Evolutionary conservation across 371 early-diverging fungal species (phyloP).

Genomic region (Mucor piriformis): DNA sequence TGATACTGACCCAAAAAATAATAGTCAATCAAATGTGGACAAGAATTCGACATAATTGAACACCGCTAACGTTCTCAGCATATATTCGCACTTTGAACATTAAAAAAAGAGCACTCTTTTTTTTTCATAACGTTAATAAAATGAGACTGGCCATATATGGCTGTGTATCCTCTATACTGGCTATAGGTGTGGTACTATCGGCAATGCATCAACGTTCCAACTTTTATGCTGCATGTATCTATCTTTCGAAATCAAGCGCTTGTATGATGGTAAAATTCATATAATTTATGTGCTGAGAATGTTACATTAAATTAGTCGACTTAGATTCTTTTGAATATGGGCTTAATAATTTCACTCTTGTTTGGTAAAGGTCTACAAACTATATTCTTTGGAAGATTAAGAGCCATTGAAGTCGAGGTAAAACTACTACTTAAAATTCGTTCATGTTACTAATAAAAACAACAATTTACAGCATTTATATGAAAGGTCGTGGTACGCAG

Average conservation of each 20-base stretch:
- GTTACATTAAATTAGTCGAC: neutral
- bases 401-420: conserved; percentile 92
- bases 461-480: conserved; percentile 76
- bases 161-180: conserved; percentile 69
- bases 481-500: conserved; percentile 94
- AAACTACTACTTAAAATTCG: neutral
- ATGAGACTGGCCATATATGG: conserved; percentile 82
- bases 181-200: conserved; percentile 68
- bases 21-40: too few species aligned
- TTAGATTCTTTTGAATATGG: conserved; percentile 83
- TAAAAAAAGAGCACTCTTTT: too few species aligned
- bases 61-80: too few species aligned
- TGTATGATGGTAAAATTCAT: conserved; percentile 72
- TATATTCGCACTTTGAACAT: too few species aligned
- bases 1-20: too few species aligned
- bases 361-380: conserved; percentile 75
- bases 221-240: conserved; percentile 89
- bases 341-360: conserved; percentile 74
- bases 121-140: neutral
- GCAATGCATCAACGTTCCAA: conserved; percentile 79
- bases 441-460: neutral
- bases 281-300: neutral
- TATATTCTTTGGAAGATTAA: conserved; percentile 88
- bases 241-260: conserved; percentile 84
- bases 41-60: too few species aligned